Base-by-base conservation (phyloP, 1,139 yeast genomes). In the Kluyveromyces marxianus region DNA sequence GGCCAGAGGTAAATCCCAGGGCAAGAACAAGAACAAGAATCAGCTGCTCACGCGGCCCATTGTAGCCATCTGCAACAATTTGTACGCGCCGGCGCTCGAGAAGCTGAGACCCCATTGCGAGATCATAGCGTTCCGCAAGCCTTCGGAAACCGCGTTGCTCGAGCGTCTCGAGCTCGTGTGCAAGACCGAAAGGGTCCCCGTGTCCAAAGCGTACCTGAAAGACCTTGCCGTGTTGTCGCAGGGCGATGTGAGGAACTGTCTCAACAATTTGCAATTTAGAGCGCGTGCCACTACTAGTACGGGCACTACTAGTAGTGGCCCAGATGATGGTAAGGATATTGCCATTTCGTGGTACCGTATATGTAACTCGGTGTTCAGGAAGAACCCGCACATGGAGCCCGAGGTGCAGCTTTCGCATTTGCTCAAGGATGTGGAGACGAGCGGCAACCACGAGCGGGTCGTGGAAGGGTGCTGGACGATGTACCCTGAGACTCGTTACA, bases 51-150 rank as follows among this genome's bases (percentile, higher is more conserved):
- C 75, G 54, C 72, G 98, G 53, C 98, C 98, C 0, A 88, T 92
- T 25, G 86, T 92, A 45, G 92, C 96, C 42, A 79, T 92, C 48
- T 95, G 97, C 60, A 92, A 92, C 62, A 96, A 92, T 59, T 74
- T 83, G 0, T 90, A 84, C 60, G 76, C 86, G 1, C 75, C 78
- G 3, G 75, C 86, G 4, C 70, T 92, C 67, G 94, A 89, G 45
- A 80, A 78, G 50, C 67, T 92, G 50, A 76, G 94, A 51, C 83
- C 83, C 1, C 68, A 75, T 47, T 78, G 92, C 51, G 97, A 90
- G 56, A 69, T 85, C 4, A 72, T 92, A 2, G 65, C 76, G 10
- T 83, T 89, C 58, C 74, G 71, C 51, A 79, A 78, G 48, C 83
- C 95, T 0, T 63, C 77, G 2, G 72, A 75, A 29, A 70, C 70